Evolutionary conservation across 208 protist species (phyloP), one percentile per base, ranked within the genome.

Genomic region (Phytomonas francai): DNA sequence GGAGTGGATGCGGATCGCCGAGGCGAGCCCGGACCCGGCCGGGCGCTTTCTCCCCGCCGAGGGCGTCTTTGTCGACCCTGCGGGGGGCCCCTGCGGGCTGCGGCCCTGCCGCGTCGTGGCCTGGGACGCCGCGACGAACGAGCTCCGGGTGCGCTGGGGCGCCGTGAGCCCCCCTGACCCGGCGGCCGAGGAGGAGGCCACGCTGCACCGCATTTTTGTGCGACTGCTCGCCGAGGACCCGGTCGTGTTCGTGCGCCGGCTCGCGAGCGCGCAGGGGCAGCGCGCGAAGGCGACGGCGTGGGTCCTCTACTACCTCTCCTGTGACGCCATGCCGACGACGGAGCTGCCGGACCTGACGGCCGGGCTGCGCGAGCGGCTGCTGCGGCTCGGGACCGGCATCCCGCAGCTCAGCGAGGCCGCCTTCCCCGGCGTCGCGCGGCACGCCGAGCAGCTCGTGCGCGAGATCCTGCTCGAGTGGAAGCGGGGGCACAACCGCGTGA

Each of bases 1-100:
- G 7, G 92, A 97, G 84, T 97, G 92, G 91, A 97, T 94, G 85
- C 79, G 77, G 56, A 93, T 97, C 68, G 92, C 92, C 28, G 61
- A 64, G 11, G 76, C 54, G 25, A 72, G 68, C 71, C 62, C 74
- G 49, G 62, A 87, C 65, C 63, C 72, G 30, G 51, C 36, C 42
- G 29, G 69, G 28, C 79, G 76, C 12, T 97, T 92, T 74, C 76
- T 97, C 5, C 92, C 92, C 25, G 90, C 92, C 0, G 84, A 94
- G 70, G 89, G 82, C 7, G 84, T 94, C 36, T 84, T 80, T 58
- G 76, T 76, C 63, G 54, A 70, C 62, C 66, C 59, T 36, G 70
- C 64, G 27, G 57, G 72, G 3, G 76, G 82, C 45, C 22, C 30
- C 34, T 96, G 84, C 69, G 63, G 67, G 33, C 76, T 96, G 67